Evolutionary conservation across 371 early-diverging fungal genomes (phyloP).

Genomic region (Haplosporangium sp.): DNA sequence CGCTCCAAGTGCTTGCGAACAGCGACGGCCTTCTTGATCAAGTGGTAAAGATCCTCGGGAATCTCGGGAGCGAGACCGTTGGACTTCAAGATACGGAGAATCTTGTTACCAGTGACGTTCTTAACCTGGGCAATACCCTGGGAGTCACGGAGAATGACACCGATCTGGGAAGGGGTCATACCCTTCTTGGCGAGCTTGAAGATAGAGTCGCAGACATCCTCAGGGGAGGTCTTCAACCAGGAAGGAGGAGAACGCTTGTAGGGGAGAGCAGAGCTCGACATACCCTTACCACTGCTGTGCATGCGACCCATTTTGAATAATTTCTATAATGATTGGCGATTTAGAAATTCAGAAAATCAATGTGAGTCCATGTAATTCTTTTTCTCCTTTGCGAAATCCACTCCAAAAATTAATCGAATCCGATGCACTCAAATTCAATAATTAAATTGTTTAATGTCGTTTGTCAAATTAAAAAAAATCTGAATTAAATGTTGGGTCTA

Average conservation of each 20-base stretch:
- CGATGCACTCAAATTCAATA: no score
- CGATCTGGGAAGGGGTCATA: constrained; percentile 97
- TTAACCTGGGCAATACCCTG: constrained; percentile 98
- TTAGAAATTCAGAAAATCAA: no score
- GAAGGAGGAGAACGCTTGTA: constrained; percentile 98
- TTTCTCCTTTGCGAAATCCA: no score
- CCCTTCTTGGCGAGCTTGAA: constrained; percentile 99
- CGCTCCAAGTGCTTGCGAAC: constrained; percentile 99
- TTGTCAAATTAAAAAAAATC: no score
- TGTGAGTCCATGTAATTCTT: no score
- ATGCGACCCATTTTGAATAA: constrained; percentile 87
- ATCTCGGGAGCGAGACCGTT: constrained; percentile 96
- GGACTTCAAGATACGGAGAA: constrained; percentile 93
- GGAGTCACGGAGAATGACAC: constrained; percentile 98
- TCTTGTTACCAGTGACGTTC: constrained; percentile 96
- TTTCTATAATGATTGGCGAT: no score
- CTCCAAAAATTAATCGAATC: no score
- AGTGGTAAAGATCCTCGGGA: constrained; percentile 99
- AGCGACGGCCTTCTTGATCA: constrained; percentile 99
- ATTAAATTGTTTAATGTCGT: no score
- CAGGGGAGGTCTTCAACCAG: constrained; percentile 96
- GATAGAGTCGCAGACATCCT: constrained; percentile 98
- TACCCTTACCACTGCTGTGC: constrained; percentile 97
- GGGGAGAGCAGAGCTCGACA: constrained; percentile 98
- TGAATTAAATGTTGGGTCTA: no score